Percentiles rank a stretch among this genome's conserved stretches.
Conservation (phyloP, 169 alveolate species). For the Cryptosporidium bovis region DNA sequence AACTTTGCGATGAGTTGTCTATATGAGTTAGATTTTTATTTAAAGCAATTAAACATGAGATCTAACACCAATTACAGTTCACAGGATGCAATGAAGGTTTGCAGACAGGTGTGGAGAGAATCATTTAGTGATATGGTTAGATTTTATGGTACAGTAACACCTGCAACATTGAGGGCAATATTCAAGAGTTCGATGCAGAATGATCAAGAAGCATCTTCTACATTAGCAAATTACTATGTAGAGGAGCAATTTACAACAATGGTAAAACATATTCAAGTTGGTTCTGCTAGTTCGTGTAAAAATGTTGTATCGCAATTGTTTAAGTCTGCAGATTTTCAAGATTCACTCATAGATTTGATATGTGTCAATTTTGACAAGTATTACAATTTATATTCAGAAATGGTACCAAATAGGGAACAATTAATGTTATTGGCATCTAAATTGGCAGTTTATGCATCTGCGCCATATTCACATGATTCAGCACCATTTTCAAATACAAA, state of each 20-base stretch:
- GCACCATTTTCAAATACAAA: conserved; percentile 50
- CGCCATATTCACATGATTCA: conserved; percentile 60
- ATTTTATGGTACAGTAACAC: conserved; percentile 48
- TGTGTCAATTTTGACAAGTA: conserved; percentile 10
- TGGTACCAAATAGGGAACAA: neutral
- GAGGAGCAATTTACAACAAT: conserved; percentile 57
- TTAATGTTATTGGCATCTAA: conserved; percentile 40
- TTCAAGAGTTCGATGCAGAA: conserved; percentile 50
- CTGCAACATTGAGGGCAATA: conserved; percentile 61
- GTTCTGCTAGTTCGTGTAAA: conserved; percentile 33
- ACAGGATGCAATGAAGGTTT: conserved; percentile 44
- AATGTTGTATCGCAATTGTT: conserved; percentile 43
- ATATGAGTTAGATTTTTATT: conserved; percentile 37
- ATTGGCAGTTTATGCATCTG: conserved; percentile 42
- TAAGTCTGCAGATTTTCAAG: conserved; percentile 64
- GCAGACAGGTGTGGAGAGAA: conserved; percentile 72
- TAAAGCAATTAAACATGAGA: conserved; percentile 5
- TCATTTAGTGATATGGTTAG: conserved; percentile 56
- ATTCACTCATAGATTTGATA: conserved; percentile 22
- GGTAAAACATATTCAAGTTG: conserved; percentile 20
- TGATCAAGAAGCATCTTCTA: conserved; percentile 50
- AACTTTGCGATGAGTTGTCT: conserved; percentile 74
- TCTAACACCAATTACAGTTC: conserved; percentile 23
- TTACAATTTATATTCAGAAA: neutral
- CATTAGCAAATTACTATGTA: conserved; percentile 48